Evolutionary conservation across 2,329 filamentous ascomycete species (phyloP), one percentile per base, ranked within the genome.

Genomic region (Neonectria sp.): DNA sequence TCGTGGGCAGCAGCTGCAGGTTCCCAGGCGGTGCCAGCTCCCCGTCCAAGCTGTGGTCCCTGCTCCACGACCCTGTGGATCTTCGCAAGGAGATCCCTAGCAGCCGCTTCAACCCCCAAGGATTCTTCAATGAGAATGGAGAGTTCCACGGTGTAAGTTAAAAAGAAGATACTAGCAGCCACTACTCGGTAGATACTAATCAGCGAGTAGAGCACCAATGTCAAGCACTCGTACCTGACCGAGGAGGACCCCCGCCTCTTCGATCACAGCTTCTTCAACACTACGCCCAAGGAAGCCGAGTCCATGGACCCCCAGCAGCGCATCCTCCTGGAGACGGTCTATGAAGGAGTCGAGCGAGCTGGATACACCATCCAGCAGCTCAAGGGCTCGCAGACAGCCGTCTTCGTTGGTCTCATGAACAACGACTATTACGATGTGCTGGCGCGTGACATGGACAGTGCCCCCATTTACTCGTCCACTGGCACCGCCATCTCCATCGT

Each of bases 241-340:
- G 61, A 76, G 5, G 71, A 73, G 7, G 73, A 79, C 59, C 57
- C 77, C 24, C 63, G 71, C 17, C 76, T 74, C 1, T 83, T 83
- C 57, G 81, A 84, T 68, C 35, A 78, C 7, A 58, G 64, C 4
- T 82, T 85, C 68, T 85, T 85, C 70, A 73, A 76, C 31, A 81
- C 84, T 46, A 78, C 73, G 0, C 76, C 78, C 2, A 65, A 77
- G 13, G 83, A 85, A 60, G 80, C 80, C 15, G 72, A 74, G 43
- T 74, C 71, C 33, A 76, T 84, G 66, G 83, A 85, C 51, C 83
- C 83, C 0, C 82, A 84, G 67, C 81, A 83, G 65, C 75, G 82
- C 2, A 77, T 79, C 63, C 71, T 82, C 15, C 77, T 83, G 4
- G 81, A 85, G 58, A 78, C 81, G 0, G 76, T 76, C 17, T 83